Percentiles rank a stretch among this genome's conserved stretches.
Conservation (phyloP, 805 yeast species). For the Ogataea zsoltii region DNA sequence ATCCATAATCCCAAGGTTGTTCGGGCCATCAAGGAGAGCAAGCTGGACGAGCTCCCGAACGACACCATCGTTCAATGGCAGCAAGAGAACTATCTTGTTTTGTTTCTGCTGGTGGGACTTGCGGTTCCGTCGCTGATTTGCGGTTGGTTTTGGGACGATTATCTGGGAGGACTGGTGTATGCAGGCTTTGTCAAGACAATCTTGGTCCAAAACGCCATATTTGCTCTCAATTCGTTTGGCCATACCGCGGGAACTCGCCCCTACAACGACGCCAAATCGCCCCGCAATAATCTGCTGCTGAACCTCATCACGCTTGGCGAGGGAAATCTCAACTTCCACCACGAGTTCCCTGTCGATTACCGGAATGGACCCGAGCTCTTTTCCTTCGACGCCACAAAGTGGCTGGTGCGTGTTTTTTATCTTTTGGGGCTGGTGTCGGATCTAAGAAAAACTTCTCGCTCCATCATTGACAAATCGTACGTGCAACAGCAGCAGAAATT, state of each 20-base stretch:
- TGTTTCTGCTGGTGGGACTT: constrained; percentile 49
- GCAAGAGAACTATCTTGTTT: constrained; percentile 62
- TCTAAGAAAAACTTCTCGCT: constrained; percentile 55
- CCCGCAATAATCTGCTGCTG: constrained; percentile 62
- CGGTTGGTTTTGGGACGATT: constrained; percentile 72
- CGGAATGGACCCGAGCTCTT: constrained; percentile 71
- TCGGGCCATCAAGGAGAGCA: constrained; percentile 40
- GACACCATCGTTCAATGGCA: constrained; percentile 64
- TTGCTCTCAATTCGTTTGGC: constrained; percentile 79
- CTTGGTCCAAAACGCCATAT: constrained; percentile 75
- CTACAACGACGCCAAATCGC: constrained; percentile 72
- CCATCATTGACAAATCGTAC: constrained; percentile 65
- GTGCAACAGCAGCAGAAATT: constrained; percentile 83
- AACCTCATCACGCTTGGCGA: constrained; percentile 81
- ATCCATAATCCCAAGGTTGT: constrained; percentile 59
- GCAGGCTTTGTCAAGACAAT: constrained; percentile 76
- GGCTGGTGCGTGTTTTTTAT: constrained; percentile 57
- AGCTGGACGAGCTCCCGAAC: constrained; percentile 63
- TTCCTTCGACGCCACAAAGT: constrained; percentile 86
- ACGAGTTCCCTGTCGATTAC: constrained; percentile 91
- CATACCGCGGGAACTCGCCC: constrained; percentile 77
- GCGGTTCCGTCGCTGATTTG: constrained; percentile 66
- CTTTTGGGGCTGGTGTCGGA: constrained; percentile 59
- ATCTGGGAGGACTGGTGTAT: constrained; percentile 71
- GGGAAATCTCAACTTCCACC: constrained; percentile 91